Evolutionary conservation across 768 basidiomycete species (phyloP), one percentile per base, ranked within the genome.

Genomic region (Gymnopilus dilepis): DNA sequence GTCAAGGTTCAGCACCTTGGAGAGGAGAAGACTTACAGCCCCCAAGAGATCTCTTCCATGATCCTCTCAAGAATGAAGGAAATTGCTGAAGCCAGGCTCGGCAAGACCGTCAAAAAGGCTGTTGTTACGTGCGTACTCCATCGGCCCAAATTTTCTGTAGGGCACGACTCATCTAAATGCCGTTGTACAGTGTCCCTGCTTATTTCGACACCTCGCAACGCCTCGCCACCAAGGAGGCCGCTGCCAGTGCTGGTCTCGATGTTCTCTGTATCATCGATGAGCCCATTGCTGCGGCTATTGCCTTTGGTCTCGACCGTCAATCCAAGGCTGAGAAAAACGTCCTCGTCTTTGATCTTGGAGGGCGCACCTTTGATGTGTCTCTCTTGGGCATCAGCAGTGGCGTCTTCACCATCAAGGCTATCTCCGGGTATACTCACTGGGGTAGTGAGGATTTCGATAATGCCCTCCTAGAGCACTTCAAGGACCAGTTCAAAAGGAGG

Each of bases 211-310:
- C 99, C 83, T 99, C 97, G 24, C 97, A 99, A 76, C 95, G 97
- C 82, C 85, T 97, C 65, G 97, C 97, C 54, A 99, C 97, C 77
- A 99, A 99, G 82, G 97, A 99, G 78, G 97, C 97, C 65, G 97
- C 97, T 78, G 86, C 92, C 69, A 99, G 99, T 69, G 87, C 97
- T 72, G 97, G 97, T 65, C 93, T 99, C 65, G 96, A 99, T 74
- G 95, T 99, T 70, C 94, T 99, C 80, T 96, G 97, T 81, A 99
- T 99, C 85, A 99, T 99, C 85, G 99, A 99, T 81, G 97, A 99
- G 83, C 97, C 97, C 65, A 99, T 97, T 56, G 97, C 97, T 54
- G 97, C 97, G 60, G 97, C 97, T 73, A 98, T 99, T 69, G 97
- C 97, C 53, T 98, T 98, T 76, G 97, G 97, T 84, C 90, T 94